These are phyloP conservation scores for Tylopilus vinaceipallidus DNA, from an alignment of 768 basidiomycete species.

Conservation along the genomic window DNA sequence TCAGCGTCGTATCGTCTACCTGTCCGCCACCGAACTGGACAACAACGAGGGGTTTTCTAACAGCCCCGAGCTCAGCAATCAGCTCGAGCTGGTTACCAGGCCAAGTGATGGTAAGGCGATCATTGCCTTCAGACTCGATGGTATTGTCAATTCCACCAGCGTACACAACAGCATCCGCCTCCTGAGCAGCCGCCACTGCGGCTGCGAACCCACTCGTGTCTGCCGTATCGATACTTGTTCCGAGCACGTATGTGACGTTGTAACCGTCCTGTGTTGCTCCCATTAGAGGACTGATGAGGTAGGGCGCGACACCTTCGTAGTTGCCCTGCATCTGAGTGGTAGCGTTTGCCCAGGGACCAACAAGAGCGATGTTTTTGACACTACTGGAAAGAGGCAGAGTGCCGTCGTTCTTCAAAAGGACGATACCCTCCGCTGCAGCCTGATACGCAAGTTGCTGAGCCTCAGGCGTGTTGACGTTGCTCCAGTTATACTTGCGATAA, in stretches of 20 bases:
- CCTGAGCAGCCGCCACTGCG: constrained; percentile 47
- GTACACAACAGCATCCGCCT: constrained; percentile 50
- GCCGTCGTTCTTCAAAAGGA: constrained; percentile 63
- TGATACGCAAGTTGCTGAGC: constrained; percentile 49
- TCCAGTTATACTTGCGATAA: constrained; percentile 48
- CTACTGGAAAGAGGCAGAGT: constrained; percentile 49
- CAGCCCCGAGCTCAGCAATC: constrained; percentile 40
- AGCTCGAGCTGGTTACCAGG: constrained; percentile 55
- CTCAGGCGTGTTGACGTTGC: constrained; percentile 45
- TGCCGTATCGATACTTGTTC: constrained; percentile 42
- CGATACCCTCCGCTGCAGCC: constrained; percentile 53
- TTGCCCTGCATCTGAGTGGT: constrained; percentile 58
- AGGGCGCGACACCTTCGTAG: constrained; percentile 53
- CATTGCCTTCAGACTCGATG: constrained; percentile 46
- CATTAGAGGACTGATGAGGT: constrained; percentile 51
- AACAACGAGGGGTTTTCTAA: constrained; percentile 52
- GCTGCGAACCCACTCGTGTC: constrained; percentile 46
- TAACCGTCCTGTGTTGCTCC: constrained; percentile 49
- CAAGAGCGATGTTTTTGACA: constrained; percentile 50
- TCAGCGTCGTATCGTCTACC: constrained; percentile 47
- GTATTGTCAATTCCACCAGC: constrained; percentile 53
- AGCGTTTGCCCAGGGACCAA: constrained; percentile 60
- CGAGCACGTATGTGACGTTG: constrained; percentile 40
- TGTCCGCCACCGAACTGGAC: constrained; percentile 59
- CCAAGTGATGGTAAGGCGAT: constrained; percentile 51